Evolutionary conservation across 2,329 filamentous ascomycete genomes (phyloP).

Genomic region (Colletotrichum sp.): DNA sequence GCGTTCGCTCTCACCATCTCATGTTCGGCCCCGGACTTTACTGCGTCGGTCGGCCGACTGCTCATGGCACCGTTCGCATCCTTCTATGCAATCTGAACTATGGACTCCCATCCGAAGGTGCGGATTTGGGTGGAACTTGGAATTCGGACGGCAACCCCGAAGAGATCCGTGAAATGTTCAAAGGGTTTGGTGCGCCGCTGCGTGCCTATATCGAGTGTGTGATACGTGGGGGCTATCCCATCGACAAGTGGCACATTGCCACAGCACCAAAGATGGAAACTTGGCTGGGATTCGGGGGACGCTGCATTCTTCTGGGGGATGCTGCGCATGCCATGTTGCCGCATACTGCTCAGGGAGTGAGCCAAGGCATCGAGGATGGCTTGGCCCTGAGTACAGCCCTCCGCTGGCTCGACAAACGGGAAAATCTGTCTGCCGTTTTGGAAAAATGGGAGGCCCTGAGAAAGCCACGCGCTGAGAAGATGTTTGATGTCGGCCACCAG

Average conservation of each 20-base stretch:
- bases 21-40: neutral
- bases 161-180: neutral
- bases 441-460: neutral
- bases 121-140: neutral
- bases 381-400: neutral
- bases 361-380: neutral
- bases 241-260: neutral
- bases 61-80: neutral
- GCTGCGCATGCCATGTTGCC: neutral
- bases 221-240: neutral
- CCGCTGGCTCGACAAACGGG: neutral
- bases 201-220: neutral
- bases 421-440: neutral
- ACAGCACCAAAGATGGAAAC: neutral
- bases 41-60: neutral
- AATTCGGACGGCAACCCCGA: neutral
- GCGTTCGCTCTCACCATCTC: neutral
- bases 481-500: neutral
- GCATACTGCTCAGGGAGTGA: neutral
- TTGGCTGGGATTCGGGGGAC: neutral
- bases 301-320: neutral
- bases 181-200: neutral
- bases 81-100: neutral
- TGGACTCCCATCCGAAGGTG: neutral
- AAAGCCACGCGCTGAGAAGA: neutral